A percentile compares a stretch with the other conserved stretches of the same genome.
phyloP scores from a whole-genome alignment of 805 yeast genomes.

The Suhomyces pyralidae region DNA sequence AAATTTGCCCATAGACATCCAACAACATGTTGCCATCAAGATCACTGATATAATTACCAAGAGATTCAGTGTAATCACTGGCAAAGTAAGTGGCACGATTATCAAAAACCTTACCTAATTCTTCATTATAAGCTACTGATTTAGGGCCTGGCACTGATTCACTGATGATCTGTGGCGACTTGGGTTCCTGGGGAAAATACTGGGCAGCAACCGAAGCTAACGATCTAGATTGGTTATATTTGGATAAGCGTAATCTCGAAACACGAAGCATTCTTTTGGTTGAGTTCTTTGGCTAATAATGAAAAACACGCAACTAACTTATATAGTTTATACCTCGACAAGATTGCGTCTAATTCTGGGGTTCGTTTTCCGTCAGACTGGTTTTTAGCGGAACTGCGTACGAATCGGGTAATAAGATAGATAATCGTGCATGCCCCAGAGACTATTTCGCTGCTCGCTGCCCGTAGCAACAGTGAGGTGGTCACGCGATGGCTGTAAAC shows the following conservation, averaged over 20 bases:
- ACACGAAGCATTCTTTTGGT: conserved; percentile 5
- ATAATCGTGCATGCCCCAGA: neutral
- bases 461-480: neutral
- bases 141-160: conserved; percentile 39
- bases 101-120: conserved; percentile 38
- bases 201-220: conserved; percentile 19
- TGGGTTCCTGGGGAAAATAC: conserved; percentile 39
- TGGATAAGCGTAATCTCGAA: neutral
- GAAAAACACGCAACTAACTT: neutral
- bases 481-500: neutral
- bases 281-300: neutral
- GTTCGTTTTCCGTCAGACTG: conserved; percentile 2
- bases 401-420: neutral
- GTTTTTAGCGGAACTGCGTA: neutral
- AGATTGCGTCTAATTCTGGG: neutral
- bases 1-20: conserved; percentile 43
- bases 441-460: neutral
- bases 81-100: conserved; percentile 43
- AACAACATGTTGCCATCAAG: conserved; percentile 40
- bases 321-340: neutral
- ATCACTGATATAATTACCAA: conserved; percentile 42
- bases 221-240: neutral
- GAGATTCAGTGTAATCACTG: conserved; percentile 35
- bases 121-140: conserved; percentile 27
- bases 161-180: conserved; percentile 28